Percentiles rank a stretch among this genome's conserved stretches.
These are phyloP conservation scores for Rhizopus stolonifer DNA, from an alignment of 371 early-diverging fungal species.

Conservation along the genomic window DNA sequence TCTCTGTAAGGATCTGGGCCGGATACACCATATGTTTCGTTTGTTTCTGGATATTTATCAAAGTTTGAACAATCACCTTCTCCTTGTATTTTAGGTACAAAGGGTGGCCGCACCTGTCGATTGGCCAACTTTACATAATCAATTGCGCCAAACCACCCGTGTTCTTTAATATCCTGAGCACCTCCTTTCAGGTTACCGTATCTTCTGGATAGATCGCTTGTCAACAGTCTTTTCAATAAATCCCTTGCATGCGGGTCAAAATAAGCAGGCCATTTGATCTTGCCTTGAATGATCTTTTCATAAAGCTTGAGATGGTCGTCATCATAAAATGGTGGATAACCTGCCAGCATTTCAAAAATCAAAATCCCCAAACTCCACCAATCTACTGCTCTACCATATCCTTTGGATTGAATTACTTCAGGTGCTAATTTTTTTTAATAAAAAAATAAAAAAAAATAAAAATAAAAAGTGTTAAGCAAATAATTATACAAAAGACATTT, in stretches of 20 bases:
- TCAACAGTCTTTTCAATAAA: slow-evolving; percentile 87
- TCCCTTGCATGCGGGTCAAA: slow-evolving; percentile 91
- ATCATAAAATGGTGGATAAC: slow-evolving; percentile 97
- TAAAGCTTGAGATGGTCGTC: slow-evolving; percentile 91
- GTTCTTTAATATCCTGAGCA: slow-evolving; percentile 81
- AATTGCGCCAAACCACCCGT: slow-evolving; percentile 86
- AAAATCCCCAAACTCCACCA: slow-evolving; percentile 99
- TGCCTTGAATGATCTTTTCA: slow-evolving; percentile 91
- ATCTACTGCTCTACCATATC: slow-evolving; percentile 96
- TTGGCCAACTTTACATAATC: slow-evolving; percentile 66
- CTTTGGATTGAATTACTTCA: slow-evolving; percentile 96
- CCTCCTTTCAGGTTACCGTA: slow-evolving; percentile 92
- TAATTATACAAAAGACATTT: too few relatives aligned
- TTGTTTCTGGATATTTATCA: slow-evolving; percentile 85
- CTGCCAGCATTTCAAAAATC: slow-evolving; percentile 94
- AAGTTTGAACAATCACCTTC: slow-evolving; percentile 93
- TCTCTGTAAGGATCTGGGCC: slow-evolving; percentile 39
- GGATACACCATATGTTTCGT: slow-evolving; percentile 52
- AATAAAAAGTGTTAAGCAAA: too few relatives aligned
- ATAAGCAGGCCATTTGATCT: slow-evolving; percentile 87
- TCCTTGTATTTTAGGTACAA: slow-evolving; percentile 76
- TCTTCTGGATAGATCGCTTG: slow-evolving; percentile 88
- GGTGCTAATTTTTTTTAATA: too few relatives aligned
- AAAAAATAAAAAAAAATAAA: too few relatives aligned
- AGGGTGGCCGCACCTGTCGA: slow-evolving; percentile 73